Evolutionary conservation across 2,329 filamentous ascomycete species (phyloP).

Genomic region (Fusarium sarcochroum): DNA sequence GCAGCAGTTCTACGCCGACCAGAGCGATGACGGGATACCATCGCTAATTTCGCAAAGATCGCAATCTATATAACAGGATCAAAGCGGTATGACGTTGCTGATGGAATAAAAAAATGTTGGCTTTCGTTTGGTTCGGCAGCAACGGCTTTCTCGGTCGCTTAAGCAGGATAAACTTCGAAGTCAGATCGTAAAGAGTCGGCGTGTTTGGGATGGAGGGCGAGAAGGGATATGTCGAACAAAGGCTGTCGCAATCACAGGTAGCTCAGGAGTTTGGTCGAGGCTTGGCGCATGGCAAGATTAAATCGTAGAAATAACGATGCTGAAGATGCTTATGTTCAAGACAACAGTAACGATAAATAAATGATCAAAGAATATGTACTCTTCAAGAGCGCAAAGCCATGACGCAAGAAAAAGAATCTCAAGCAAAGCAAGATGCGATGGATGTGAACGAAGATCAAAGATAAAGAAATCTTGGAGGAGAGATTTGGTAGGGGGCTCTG

Average conservation of each 20-base stretch:
- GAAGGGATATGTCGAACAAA: neutral
- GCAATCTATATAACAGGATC: neutral
- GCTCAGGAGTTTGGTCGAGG: slow-evolving; percentile 11
- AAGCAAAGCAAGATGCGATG: slow-evolving; percentile 17
- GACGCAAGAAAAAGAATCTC: slow-evolving; percentile 10
- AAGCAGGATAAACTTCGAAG: neutral
- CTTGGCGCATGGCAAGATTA: slow-evolving; percentile 4
- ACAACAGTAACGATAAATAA: neutral
- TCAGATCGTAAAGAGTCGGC: neutral
- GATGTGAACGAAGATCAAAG: slow-evolving; percentile 21
- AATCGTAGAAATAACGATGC: neutral
- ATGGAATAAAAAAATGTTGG: neutral
- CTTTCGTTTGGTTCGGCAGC: neutral
- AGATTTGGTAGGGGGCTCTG: slow-evolving; percentile 26
- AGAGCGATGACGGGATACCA: slow-evolving; percentile 35
- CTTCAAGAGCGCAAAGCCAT: slow-evolving; percentile 1
- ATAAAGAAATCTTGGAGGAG: slow-evolving; percentile 36
- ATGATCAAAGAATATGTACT: slow-evolving; percentile 16
- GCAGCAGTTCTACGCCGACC: slow-evolving; percentile 34
- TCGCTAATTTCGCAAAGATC: slow-evolving; percentile 20
- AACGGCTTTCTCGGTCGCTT: neutral
- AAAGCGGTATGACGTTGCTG: slow-evolving; percentile 25
- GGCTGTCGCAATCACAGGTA: slow-evolving; percentile 14
- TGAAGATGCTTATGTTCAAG: neutral
- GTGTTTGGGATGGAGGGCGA: neutral